Base-by-base conservation (phyloP, 768 basidiomycete species). In the Tubosaeta brunneosetosa region DNA sequence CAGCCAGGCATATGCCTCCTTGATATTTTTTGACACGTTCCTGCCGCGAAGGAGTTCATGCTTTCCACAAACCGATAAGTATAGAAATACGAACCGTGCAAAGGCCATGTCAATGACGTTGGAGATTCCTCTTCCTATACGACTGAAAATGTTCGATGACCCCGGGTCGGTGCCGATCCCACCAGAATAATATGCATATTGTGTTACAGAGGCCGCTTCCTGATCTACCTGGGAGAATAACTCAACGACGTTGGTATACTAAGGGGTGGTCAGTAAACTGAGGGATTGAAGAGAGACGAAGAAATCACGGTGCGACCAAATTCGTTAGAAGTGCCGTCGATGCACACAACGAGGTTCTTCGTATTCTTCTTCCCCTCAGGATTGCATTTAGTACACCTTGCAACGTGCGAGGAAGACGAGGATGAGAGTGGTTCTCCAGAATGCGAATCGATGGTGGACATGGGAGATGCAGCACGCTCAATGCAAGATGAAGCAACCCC, bases 231-330 rank as follows among this genome's bases (percentile, higher is more conserved):
- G 62, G 32, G 55, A 58, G 41, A 71, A 72, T 1, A 74, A 47
- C 47, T 73, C 69, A n/a, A 73, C 59, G 16, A 74, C 61, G 32
- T 73, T 70, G 49, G 70, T 71, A 37, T 71, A 71, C 74, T 75
- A 49, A 29, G 4, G 27, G 27, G 8, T 29, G 27, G 27, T 29
- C 8, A 29, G 27, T 8, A 29, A 29, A 29, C 4, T 8, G 27
- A 29, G 27, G 8, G 27, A 29, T 29, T 29, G 27, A 29, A 29
- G 32, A n/a, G 27, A 26, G 12, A 17, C 1, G 6, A 27, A 26
- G 22, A 8, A 32, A 12, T 34, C 36, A 61, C 62, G 29, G 61
- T 64, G 10, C 52, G 49, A 8, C 62, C 62, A 17, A 64, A 64
- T 19, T 48, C 52, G 44, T 64, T 62, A 3, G 62, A 64, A 13